Evolutionary conservation across 2,329 filamentous ascomycete species (phyloP), one percentile per base, ranked within the genome.

Genomic region (Coleophoma cylindrospora): DNA sequence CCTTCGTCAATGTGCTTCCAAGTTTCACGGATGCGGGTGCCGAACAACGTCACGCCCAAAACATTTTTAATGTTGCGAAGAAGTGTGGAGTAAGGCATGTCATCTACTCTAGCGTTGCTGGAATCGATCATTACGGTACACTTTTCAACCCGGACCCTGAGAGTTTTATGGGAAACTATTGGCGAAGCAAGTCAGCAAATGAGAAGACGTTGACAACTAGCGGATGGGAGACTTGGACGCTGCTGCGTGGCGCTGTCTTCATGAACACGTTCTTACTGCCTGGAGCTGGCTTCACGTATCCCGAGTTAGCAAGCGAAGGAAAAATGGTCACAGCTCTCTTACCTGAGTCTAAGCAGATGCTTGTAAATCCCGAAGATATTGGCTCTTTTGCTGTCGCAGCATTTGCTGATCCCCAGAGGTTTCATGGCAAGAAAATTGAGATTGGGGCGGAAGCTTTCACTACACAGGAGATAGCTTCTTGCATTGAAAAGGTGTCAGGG

Each of bases 151-250:
- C 22, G 3, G 34, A 33, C 34, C 37, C 12, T 3, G 14, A 7
- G 9, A 10, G 3, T 7, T 36, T 34, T 15, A 15, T 47, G 14
- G 19, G 15, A 3, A 19, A 12, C 3, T 50, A 50, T 36, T 47
- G 36, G 27, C 11, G 19, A 3, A 21, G 19, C 15, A 53, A 53
- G 32, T 34, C 14, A 11, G 40, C 34, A 2, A 32, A 50, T 13
- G 40, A 53, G 34, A 33, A 37, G 8, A 33, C 41, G 3, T 44
- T 53, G 2, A 33, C 40, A 36, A 22, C 36, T 11, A 36, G 33
- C 11, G 49, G 49, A 2, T 50, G 47, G 33, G 40, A 50, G 41
- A 34, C 17, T 3, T 50, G 48, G 48, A 50, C 51, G n/a, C 47
- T 53, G 4, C n/a, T 50, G 17, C 48, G 47, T 19, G 48, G 40